Percentiles rank a stretch among this genome's conserved stretches.
Conservation (phyloP, 78 protist genomes). For the Speleostelium caveatum region DNA sequence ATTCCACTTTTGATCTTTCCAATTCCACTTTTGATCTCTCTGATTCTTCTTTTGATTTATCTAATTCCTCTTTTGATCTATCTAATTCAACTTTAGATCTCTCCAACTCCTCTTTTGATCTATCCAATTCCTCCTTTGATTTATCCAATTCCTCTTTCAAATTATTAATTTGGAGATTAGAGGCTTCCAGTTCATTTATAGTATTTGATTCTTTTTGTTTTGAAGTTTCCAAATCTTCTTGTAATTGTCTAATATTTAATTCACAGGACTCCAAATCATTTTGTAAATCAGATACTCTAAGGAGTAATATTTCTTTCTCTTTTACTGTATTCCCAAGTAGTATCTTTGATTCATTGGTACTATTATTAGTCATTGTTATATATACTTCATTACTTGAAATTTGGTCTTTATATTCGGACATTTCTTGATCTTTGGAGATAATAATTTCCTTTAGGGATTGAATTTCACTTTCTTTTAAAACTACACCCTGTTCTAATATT, state of each 20-base stretch:
- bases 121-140: background rate
- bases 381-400: constrained; percentile 9
- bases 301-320: background rate
- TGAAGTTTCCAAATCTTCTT: background rate
- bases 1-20: background rate
- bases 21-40: background rate
- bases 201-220: background rate
- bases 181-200: background rate
- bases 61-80: background rate
- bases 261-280: too few relatives aligned
- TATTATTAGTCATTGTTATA: background rate
- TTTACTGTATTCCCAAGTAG: too few relatives aligned
- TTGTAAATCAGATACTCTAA: too few relatives aligned
- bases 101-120: background rate
- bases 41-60: background rate
- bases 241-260: too few relatives aligned
- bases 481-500: too few relatives aligned
- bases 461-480: too few relatives aligned
- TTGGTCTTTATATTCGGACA: background rate
- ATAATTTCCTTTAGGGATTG: background rate
- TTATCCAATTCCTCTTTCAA: background rate
- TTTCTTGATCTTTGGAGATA: background rate
- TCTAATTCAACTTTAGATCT: too few relatives aligned
- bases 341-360: background rate
- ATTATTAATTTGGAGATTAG: background rate